Base-by-base conservation (phyloP, 148 eudicot genomes). In the Camellia japonica region DNA sequence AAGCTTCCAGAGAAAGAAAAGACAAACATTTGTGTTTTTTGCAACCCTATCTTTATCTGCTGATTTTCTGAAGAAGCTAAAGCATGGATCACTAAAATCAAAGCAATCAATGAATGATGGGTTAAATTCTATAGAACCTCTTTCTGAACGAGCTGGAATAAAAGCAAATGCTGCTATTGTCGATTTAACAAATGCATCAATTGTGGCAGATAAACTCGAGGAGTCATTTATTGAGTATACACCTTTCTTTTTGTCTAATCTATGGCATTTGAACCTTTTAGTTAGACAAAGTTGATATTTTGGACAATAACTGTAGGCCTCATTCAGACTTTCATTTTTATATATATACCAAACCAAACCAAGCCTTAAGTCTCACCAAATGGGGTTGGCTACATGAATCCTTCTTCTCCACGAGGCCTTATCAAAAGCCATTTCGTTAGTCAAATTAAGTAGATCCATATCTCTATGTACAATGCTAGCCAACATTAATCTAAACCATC, bases 71-170 rank as follows among this genome's bases (percentile, higher is more conserved):
- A 93, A 92, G 78, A 95, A 95, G 89, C 86, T 93, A 49, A 95
- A 95, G 86, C 93, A 90, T 70, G 97, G 99, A 83, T 82, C 90
- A 69, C 71, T 84, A 12, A 89, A 78, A 83, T 75, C 90, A 42
- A 89, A 90, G 60, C 87, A 81, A 59, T 80, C 86, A 46, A 56
- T 73, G 23, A 81, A 71, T 68, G 91, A 85, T 86, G 98, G 78
- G 61, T 70, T 95, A 61, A 86, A 90, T 73, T 95, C 98, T 9
- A 84, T 95, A 56, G 99, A 95, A 84, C 85, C 83, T 75, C 89
- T 95, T 61, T 92, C 98, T 80, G 88, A 93, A 84, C 88, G 94
- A 81, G 99, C 99, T 75, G 99, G 99, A 83, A 93, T 95, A 97
- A 92, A 89, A 80, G 87, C 90, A 11, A 93, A 92, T 87, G 96